These are phyloP conservation scores for Chaetomium fimeti DNA, from an alignment of 495 filamentous ascomycete species.

Conservation along the genomic window DNA sequence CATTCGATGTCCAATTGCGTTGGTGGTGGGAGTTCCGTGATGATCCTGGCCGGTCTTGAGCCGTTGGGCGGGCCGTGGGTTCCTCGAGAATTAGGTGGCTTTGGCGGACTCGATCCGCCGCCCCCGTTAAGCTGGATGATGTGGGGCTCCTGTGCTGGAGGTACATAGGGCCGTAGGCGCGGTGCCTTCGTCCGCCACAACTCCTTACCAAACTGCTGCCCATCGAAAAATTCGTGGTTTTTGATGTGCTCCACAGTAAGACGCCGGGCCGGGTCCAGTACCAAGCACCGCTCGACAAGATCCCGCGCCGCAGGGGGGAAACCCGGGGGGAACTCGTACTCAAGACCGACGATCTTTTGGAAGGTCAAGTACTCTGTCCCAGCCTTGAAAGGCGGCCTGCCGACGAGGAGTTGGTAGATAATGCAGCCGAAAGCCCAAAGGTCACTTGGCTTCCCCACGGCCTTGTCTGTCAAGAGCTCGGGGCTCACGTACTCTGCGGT, in stretches of 20 bases:
- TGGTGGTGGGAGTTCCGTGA: conserved; percentile 93
- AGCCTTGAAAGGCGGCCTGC: conserved; percentile 94
- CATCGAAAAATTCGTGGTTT: conserved; percentile 96
- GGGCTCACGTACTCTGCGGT: conserved; percentile 99
- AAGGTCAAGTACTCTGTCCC: conserved; percentile 98
- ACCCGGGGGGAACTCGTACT: conserved; percentile 89
- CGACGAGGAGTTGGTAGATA: conserved; percentile 90
- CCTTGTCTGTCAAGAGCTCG: conserved; percentile 91
- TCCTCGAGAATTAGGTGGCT: conserved; percentile 46
- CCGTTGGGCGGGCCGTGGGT: conserved; percentile 42
- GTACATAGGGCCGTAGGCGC: conserved; percentile 79
- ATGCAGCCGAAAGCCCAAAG: conserved; percentile 99
- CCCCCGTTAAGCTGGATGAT: conserved; percentile 73
- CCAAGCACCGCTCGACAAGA: conserved; percentile 86
- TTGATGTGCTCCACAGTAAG: conserved; percentile 96
- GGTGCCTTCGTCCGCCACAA: conserved; percentile 93
- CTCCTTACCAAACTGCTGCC: conserved; percentile 76
- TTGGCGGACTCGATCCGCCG: conserved; percentile 45
- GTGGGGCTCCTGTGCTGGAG: conserved; percentile 70
- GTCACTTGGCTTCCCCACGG: conserved; percentile 96
- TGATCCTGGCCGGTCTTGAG: conserved; percentile 71
- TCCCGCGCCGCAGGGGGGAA: conserved; percentile 89
- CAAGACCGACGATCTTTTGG: conserved; percentile 92
- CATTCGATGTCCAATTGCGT: conserved; percentile 98
- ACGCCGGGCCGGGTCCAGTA: conserved; percentile 81